Conservation (phyloP, 306 rosid genomes). For the Cicer arietinum region DNA sequence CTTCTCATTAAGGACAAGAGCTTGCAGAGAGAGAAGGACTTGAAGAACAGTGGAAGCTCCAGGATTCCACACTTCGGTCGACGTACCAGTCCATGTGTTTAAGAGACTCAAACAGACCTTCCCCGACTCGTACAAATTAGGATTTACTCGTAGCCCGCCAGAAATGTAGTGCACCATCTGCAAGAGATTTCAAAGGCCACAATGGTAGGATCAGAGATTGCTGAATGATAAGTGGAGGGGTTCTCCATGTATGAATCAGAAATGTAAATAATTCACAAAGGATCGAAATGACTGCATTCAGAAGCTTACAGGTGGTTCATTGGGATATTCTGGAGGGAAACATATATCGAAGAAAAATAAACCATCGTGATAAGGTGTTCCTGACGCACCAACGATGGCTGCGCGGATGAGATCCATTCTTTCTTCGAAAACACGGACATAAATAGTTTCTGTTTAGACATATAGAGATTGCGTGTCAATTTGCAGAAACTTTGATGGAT, state of each 20-base stretch:
- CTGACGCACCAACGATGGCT: constrained; percentile 87
- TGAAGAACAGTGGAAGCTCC: constrained; percentile 82
- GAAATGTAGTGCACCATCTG: constrained; percentile 90
- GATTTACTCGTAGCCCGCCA: constrained; percentile 88
- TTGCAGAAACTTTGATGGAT: constrained; percentile 19
- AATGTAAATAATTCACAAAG: constrained; percentile 24
- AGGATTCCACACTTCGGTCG: constrained; percentile 88
- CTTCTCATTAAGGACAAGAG: constrained; percentile 94
- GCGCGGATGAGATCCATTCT: constrained; percentile 93
- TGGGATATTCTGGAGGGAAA: constrained; percentile 88
- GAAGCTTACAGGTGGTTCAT: constrained; percentile 86
- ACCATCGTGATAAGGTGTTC: constrained; percentile 97
- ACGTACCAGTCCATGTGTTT: constrained; percentile 85
- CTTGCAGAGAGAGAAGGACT: constrained; percentile 96
- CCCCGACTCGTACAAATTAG: constrained; percentile 92
- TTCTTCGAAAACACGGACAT: constrained; percentile 83
- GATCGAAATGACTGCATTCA: constrained; percentile 27
- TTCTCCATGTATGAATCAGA: constrained; percentile 26
- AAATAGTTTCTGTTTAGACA: constrained; percentile 70
- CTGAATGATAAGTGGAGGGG: constrained; percentile 29
- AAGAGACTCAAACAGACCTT: constrained; percentile 94
- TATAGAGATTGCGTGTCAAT: constrained; percentile 25
- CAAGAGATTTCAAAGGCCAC: constrained; percentile 47
- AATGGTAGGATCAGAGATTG: constrained; percentile 30
- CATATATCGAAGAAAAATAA: constrained; percentile 85